Evolutionary conservation across 371 early-diverging fungal genomes (phyloP).

Genomic region (Lichtheimia ramosa): DNA sequence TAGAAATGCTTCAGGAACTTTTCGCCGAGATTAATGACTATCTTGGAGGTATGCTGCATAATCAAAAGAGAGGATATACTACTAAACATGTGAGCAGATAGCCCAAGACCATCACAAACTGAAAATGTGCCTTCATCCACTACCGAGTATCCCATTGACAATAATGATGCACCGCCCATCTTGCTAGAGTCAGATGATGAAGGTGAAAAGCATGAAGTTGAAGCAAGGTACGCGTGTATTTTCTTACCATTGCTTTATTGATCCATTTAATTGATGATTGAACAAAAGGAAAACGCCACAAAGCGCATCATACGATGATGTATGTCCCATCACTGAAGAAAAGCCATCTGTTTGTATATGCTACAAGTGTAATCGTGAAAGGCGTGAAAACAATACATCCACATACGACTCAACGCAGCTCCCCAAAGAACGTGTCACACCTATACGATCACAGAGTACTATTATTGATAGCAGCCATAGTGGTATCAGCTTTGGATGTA

Average conservation of each 20-base stretch:
- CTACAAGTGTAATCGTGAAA: slow-evolving; percentile 10
- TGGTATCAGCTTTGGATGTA: neutral
- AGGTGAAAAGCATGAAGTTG: too few relatives aligned
- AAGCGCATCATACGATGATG: too few relatives aligned
- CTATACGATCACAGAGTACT: too few relatives aligned
- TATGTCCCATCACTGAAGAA: slow-evolving; percentile 4
- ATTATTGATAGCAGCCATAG: neutral
- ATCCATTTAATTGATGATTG: too few relatives aligned
- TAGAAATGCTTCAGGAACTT: slow-evolving; percentile 22
- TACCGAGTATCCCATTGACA: too few relatives aligned
- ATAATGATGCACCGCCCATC: neutral
- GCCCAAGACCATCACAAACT: neutral
- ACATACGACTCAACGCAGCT: neutral
- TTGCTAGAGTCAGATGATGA: neutral
- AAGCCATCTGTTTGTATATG: slow-evolving; percentile 11
- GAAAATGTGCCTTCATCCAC: neutral
- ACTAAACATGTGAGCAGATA: neutral
- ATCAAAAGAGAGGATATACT: neutral
- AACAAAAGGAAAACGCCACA: too few relatives aligned
- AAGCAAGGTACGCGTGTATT: too few relatives aligned
- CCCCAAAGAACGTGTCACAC: too few relatives aligned
- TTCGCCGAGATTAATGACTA: slow-evolving; percentile 23
- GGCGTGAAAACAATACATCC: neutral
- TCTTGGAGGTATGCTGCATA: slow-evolving; percentile 14
- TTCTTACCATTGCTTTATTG: too few relatives aligned